Conservation (phyloP, 768 basidiomycete species). For the Neoboletus magnificus region DNA sequence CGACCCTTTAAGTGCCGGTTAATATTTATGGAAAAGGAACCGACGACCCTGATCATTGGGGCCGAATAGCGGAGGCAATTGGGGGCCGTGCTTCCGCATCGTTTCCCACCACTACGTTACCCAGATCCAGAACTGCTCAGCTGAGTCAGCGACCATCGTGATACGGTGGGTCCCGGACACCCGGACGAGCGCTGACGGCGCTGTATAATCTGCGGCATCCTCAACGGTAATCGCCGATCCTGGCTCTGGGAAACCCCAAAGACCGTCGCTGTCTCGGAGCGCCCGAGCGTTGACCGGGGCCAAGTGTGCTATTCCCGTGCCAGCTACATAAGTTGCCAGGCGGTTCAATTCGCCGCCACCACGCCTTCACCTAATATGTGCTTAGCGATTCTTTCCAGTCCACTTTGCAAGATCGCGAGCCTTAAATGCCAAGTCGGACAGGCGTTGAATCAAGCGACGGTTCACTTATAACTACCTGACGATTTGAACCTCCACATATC, state of each 20-base stretch:
- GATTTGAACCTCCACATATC: not conserved
- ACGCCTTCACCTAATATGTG: not conserved
- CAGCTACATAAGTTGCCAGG: not conserved
- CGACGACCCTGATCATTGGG: conserved; percentile 5
- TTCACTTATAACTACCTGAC: not conserved
- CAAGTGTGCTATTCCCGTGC: not conserved
- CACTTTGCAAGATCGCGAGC: not conserved
- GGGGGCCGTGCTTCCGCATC: not conserved
- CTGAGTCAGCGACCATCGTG: not conserved
- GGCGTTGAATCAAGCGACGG: not conserved
- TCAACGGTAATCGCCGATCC: not conserved
- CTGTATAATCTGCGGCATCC: not conserved
- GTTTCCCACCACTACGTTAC: conserved; percentile 9
- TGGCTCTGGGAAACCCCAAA: not conserved
- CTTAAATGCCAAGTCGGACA: not conserved
- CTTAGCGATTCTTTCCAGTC: too few relatives aligned
- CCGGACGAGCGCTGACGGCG: not conserved
- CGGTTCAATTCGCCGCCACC: not conserved
- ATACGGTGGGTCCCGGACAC: not conserved
- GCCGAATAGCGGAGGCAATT: conserved; percentile 18
- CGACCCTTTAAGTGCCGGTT: not conserved
- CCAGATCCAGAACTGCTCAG: not conserved
- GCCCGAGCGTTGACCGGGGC: not conserved
- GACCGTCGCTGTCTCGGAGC: not conserved
- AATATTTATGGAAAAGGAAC: conserved; percentile 8